Base-by-base conservation (phyloP, 768 basidiomycete genomes). In the Phylloporus sp. region DNA sequence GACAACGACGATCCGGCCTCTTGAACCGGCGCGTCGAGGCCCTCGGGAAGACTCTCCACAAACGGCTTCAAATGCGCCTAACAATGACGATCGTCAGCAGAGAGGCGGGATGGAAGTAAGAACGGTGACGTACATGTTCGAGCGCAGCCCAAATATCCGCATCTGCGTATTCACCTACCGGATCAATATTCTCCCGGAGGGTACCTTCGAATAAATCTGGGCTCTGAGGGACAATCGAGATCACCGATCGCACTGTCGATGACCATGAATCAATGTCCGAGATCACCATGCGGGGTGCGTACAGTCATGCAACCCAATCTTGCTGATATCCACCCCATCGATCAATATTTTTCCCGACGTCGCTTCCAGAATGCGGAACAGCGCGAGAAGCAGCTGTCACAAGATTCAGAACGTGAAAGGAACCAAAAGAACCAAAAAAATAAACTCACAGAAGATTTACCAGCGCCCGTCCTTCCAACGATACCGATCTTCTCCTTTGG, bases 401-500 rank as follows among this genome's bases (percentile, higher is more conserved):
- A 24, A 22, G 2, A 2, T 42, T 46, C 42, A 56, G 26, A 26
- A 31, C 3, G 9, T 0, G 1, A 4, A 14, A 35, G 9, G 14
- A 5, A 14, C 5, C 11, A 15, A 15, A n/a, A n/a, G n/a, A n/a
- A n/a, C n/a, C 4, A 9, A 36, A 5, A 18, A 38, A 13, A 14
- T 2, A 24, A 1, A 60, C 77, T 52, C 53, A 86, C 84, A 2
- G 86, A 83, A 29, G 84, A 86, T 67, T 88, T 88, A 50, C 86
- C 78, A 61, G 84, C 76, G 17, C 89, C 93, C 5, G 93, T 95
- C 50, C 88, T 66, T 4, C 88, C 89, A 63, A 84, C 80, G 5
- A 96, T 82, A n/a, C 95, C 95, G 36, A 95, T 79, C 65, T 93
- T 95, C 62, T 94, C 88, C 37, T 76, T 80, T 0, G 86, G 72